Percentiles rank a stretch among this genome's conserved stretches.
Conservation (phyloP, 345 rosid species). For the Gossypium sturtianum region DNA sequence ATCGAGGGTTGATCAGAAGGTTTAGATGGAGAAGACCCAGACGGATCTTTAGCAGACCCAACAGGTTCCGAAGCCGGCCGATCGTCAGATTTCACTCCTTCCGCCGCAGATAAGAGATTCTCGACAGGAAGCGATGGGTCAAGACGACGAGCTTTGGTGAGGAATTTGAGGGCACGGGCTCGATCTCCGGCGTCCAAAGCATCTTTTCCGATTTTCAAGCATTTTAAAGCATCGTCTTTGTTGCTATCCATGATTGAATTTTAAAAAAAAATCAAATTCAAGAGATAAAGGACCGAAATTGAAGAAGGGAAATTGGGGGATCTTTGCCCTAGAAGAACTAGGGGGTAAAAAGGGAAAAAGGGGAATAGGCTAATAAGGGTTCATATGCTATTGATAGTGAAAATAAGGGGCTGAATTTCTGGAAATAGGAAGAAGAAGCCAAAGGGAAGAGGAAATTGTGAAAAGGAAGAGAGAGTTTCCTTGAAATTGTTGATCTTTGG, state of each 20-base stretch:
- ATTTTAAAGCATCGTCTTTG: constrained; percentile 89
- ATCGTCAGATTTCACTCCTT: constrained; percentile 27
- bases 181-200: constrained; percentile 73
- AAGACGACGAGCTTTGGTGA: constrained; percentile 85
- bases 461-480: background rate
- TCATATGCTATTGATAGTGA: background rate
- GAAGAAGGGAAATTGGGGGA: background rate
- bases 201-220: constrained; percentile 69
- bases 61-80: constrained; percentile 7
- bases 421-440: background rate
- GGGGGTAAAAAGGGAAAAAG: background rate
- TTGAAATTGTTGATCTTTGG: background rate
- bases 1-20: constrained; percentile 46
- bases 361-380: background rate
- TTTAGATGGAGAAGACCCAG: constrained; percentile 16
- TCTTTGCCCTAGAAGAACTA: background rate
- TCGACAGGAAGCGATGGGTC: constrained; percentile 66
- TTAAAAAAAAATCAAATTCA: background rate
- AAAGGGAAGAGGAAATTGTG: no score
- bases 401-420: background rate
- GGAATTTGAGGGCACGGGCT: constrained; percentile 70
- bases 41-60: background rate
- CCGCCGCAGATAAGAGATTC: constrained; percentile 44
- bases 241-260: constrained; percentile 69
- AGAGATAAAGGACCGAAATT: background rate